Conservation (phyloP, 208 protist genomes). For the Baffinella frigidus region DNA sequence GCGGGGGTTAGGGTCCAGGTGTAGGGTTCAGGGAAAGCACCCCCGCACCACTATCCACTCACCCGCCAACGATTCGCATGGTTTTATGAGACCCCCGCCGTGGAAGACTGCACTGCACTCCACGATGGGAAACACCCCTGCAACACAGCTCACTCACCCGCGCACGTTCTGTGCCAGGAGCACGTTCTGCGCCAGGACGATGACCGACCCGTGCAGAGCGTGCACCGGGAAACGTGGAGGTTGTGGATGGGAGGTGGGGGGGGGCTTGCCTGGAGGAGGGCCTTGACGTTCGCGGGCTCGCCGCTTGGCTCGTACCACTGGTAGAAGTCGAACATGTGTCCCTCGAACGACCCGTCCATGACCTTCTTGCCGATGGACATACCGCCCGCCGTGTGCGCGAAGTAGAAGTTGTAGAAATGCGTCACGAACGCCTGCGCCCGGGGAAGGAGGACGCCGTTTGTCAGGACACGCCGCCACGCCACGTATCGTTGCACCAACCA, state of each 20-base stretch:
- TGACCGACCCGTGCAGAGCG: not conserved
- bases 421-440: not conserved
- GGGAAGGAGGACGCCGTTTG: not conserved
- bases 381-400: slow-evolving; percentile 35
- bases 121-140: not conserved
- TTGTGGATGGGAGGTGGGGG: not conserved
- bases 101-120: not conserved
- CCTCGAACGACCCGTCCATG: slow-evolving; percentile 15
- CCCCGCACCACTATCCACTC: not conserved
- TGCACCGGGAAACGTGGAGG: not conserved
- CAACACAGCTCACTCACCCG: no score
- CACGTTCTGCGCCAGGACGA: not conserved
- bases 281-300: not conserved
- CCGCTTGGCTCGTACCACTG: no score
- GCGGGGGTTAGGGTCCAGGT: no score
- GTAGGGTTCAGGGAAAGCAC: no score
- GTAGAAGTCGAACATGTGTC: slow-evolving; percentile 32
- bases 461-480: not conserved
- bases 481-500: no score
- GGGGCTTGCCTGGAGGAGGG: not conserved
- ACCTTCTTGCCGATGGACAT: not conserved
- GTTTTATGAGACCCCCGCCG: not conserved
- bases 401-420: slow-evolving; percentile 55
- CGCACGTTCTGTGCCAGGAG: no score
- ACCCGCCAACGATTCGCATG: not conserved